Conservation (phyloP, 2,329 filamentous ascomycete genomes). For the Fusarium lateritium region DNA sequence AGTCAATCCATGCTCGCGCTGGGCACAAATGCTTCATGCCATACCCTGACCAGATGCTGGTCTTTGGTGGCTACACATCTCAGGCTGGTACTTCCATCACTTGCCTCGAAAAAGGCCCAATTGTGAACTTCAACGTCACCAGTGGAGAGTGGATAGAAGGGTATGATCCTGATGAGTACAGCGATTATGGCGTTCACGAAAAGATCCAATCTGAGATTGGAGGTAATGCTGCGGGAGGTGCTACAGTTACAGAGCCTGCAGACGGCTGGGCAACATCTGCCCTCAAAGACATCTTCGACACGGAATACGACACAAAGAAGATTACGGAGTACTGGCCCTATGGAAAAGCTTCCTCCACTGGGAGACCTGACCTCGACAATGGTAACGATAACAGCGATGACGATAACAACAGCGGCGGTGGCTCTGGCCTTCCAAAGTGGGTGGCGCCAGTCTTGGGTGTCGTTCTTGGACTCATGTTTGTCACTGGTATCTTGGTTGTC, state of each 20-base stretch:
- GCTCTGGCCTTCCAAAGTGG: constrained; percentile 66
- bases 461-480: constrained; percentile 70
- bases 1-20: constrained; percentile 69
- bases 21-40: constrained; percentile 82
- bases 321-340: constrained; percentile 76
- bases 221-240: constrained; percentile 75
- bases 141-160: constrained; percentile 76
- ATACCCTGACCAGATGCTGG: constrained; percentile 86
- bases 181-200: constrained; percentile 78
- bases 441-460: constrained; percentile 74
- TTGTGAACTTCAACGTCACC: constrained; percentile 81
- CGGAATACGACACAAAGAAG: constrained; percentile 68
- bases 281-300: constrained; percentile 68
- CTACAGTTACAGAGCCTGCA: constrained; percentile 77
- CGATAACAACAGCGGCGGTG: constrained; percentile 48
- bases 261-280: constrained; percentile 66
- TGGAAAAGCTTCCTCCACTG: constrained; percentile 48
- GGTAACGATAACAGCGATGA: constrained; percentile 38
- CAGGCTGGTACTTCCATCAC: constrained; percentile 40
- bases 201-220: constrained; percentile 77
- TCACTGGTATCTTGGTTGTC: constrained; percentile 66
- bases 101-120: constrained; percentile 67
- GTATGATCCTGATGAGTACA: constrained; percentile 76
- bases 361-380: constrained; percentile 36
- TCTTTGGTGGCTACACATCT: constrained; percentile 76